These are phyloP conservation scores for Alternaria sp. DNA, from an alignment of 2,329 filamentous ascomycete species.

Conservation along the genomic window DNA sequence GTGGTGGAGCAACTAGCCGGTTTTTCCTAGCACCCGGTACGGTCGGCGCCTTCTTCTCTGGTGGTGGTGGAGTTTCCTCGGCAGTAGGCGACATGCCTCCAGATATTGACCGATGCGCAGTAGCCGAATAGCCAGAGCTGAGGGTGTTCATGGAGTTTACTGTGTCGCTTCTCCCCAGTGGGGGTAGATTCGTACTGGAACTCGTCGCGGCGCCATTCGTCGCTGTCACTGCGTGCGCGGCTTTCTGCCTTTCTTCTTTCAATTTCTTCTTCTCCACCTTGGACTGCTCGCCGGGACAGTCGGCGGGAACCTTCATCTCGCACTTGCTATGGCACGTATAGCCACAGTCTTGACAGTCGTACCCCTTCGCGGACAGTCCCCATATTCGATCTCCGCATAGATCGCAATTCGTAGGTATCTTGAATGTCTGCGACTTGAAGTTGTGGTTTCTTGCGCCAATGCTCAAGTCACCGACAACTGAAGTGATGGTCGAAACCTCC, in stretches of 20 bases:
- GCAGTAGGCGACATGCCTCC: constrained; percentile 61
- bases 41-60: constrained; percentile 43
- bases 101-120: constrained; percentile 76
- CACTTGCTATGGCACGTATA: constrained; percentile 99
- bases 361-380: constrained; percentile 95
- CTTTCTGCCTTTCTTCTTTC: constrained; percentile 82
- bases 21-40: constrained; percentile 58
- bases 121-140: constrained; percentile 85
- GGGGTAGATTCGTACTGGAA: constrained; percentile 68
- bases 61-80: constrained; percentile 53
- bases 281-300: constrained; percentile 89
- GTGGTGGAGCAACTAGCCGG: constrained; percentile 86
- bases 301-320: constrained; percentile 96
- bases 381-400: constrained; percentile 96
- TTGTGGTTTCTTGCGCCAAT: constrained; percentile 93
- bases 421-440: constrained; percentile 99
- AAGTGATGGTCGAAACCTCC: constrained; percentile 91
- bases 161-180: constrained; percentile 80
- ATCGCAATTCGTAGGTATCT: constrained; percentile 98
- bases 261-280: constrained; percentile 97
- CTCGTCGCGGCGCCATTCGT: constrained; percentile 54
- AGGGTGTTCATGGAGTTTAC: constrained; percentile 78
- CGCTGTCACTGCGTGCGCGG: constrained; percentile 66
- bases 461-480: constrained; percentile 88
- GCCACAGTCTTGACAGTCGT: constrained; percentile 93